Evolutionary conservation across 148 eudicot genomes (phyloP).

Genomic region (Persicaria maculosa): DNA sequence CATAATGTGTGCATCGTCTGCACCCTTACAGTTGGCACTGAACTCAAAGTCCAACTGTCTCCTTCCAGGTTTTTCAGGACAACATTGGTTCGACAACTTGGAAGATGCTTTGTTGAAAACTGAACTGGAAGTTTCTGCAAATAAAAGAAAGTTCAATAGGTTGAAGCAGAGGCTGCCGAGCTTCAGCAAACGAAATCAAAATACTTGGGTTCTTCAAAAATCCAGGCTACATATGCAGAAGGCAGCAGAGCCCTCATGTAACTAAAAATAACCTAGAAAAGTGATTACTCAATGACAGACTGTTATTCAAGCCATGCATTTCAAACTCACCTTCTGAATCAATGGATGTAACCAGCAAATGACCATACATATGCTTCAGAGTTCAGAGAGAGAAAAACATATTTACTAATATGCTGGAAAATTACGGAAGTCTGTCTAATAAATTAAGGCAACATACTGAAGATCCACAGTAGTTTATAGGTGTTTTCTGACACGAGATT

Average conservation of each 20-base stretch:
- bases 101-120: constrained; percentile 64
- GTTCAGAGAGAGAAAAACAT: neutral
- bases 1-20: constrained; percentile 55
- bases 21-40: constrained; percentile 47
- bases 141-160: neutral
- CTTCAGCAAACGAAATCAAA: neutral
- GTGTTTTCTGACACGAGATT: neutral
- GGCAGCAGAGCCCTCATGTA: no score
- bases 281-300: no score
- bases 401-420: neutral
- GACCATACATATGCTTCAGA: no score
- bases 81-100: constrained; percentile 51
- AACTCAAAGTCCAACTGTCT: constrained; percentile 62
- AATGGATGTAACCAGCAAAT: no score
- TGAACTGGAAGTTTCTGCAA: constrained; percentile 66
- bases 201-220: neutral
- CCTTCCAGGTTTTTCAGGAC: constrained; percentile 67
- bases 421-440: neutral
- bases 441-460: neutral
- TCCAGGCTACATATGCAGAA: neutral
- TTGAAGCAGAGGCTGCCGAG: neutral
- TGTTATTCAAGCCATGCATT: no score
- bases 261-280: no score
- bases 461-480: neutral
- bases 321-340: no score